Evolutionary conservation across 116 monocot species (phyloP).

Genomic region (Posidonia oceanica): DNA sequence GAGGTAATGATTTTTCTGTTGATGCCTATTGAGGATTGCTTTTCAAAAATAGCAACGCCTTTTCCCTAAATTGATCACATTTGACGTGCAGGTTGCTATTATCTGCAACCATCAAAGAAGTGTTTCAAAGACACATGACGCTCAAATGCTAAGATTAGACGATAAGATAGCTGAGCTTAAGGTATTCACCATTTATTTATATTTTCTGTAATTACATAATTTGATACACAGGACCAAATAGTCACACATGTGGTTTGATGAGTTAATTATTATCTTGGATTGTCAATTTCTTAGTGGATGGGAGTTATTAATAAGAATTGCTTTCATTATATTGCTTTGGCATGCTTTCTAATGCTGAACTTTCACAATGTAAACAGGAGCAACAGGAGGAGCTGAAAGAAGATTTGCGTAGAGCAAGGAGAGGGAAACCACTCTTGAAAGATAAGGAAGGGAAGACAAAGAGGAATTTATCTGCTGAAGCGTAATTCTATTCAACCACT

Average conservation of each 20-base stretch:
- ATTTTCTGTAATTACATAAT: no score
- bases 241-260: no score
- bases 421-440: slow-evolving; percentile 76
- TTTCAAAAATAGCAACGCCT: neutral
- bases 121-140: slow-evolving; percentile 91
- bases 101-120: slow-evolving; percentile 98
- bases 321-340: no score
- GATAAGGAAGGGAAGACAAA: slow-evolving; percentile 75
- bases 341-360: neutral
- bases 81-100: slow-evolving; percentile 64
- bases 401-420: slow-evolving; percentile 72
- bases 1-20: slow-evolving; percentile 37
- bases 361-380: slow-evolving; percentile 20
- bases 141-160: slow-evolving; percentile 77
- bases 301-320: no score
- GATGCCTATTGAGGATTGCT: neutral
- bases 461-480: slow-evolving; percentile 61
- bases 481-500: slow-evolving; percentile 29
- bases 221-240: no score
- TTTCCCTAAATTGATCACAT: neutral
- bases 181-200: slow-evolving; percentile 21
- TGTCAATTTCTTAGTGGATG: no score
- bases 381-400: slow-evolving; percentile 61
- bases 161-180: slow-evolving; percentile 86
- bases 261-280: no score